Evolutionary conservation across 257 asterid genomes (phyloP).

Genomic region (Solanum boliviense): DNA sequence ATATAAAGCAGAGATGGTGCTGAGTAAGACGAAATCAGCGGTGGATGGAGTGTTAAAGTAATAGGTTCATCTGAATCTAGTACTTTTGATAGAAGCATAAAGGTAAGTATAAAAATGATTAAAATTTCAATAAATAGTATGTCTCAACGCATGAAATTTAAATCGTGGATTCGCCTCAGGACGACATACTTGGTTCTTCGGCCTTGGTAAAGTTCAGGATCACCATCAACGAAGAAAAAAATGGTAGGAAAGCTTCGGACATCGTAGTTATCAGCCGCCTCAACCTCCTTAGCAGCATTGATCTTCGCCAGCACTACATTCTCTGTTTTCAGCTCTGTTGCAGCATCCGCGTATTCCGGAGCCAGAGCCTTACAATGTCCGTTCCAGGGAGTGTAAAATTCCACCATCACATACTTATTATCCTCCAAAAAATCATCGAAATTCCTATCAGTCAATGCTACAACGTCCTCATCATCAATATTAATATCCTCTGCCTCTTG

Average conservation of each 20-base stretch:
- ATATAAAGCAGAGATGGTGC: not conserved
- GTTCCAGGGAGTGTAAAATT: constrained; percentile 95
- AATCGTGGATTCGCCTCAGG: not conserved
- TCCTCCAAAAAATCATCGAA: constrained; percentile 51
- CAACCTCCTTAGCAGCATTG: constrained; percentile 66
- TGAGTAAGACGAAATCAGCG: not conserved
- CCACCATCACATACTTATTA: constrained; percentile 74
- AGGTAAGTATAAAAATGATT: not conserved
- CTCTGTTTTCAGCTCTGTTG: constrained; percentile 64
- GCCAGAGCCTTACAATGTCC: constrained; percentile 74
- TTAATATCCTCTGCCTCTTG: constrained; percentile 40
- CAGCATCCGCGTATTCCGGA: constrained; percentile 86
- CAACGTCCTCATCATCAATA: constrained; percentile 69
- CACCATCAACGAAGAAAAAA: constrained; percentile 68
- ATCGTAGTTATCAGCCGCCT: constrained; percentile 61
- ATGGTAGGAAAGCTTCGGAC: constrained; percentile 82
- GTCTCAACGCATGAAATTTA: not conserved
- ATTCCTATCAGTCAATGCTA: constrained; percentile 52
- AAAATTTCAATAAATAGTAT: not conserved
- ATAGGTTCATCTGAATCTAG: no score
- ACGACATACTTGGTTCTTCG: constrained; percentile 56
- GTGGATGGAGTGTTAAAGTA: not conserved
- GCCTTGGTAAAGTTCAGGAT: constrained; percentile 62
- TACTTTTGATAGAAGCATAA: no score
- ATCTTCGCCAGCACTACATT: constrained; percentile 69